Evolutionary conservation across 805 yeast species (phyloP).

Genomic region (Jamesozyma lodderae): DNA sequence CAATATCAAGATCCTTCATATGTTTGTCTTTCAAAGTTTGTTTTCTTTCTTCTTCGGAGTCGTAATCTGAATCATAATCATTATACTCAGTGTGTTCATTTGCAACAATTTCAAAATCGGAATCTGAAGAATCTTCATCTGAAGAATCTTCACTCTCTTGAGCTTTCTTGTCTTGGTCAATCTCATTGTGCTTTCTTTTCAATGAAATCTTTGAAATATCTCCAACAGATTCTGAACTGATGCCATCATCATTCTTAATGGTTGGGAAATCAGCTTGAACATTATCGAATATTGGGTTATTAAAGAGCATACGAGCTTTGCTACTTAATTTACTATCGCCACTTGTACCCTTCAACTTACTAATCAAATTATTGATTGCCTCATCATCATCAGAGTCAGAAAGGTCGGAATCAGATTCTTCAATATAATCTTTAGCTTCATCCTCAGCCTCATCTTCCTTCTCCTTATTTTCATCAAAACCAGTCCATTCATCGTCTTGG

Average conservation of each 20-base stretch:
- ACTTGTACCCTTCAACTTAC: constrained; percentile 44
- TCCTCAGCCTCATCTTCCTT: constrained; percentile 30
- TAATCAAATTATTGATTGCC: constrained; percentile 50
- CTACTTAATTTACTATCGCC: constrained; percentile 31
- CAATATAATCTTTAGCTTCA: constrained; percentile 37
- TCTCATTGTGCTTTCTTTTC: constrained; percentile 15
- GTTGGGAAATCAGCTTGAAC: constrained; percentile 33
- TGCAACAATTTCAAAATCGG: constrained; percentile 41
- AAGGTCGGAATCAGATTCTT: constrained; percentile 35
- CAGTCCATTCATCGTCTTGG: constrained; percentile 72
- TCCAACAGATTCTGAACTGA: constrained; percentile 17
- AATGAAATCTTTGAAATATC: constrained; percentile 9
- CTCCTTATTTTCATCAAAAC: constrained; percentile 45
- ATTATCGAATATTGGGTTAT: constrained; percentile 45
- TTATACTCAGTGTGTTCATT: constrained; percentile 32
- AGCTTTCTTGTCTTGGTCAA: constrained; percentile 7
- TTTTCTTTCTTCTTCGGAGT: constrained; percentile 45
- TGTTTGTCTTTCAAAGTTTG: constrained; percentile 39
- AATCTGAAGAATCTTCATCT: constrained; percentile 15
- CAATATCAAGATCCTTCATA: constrained; percentile 63
- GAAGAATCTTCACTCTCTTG: constrained; percentile 13
- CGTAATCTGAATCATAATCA: constrained; percentile 36
- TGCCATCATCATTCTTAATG: constrained; percentile 6
- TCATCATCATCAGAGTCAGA: constrained; percentile 65
- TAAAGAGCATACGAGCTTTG: constrained; percentile 40